These are phyloP conservation scores for Eragrostis tef DNA, from an alignment of 202 grass and related monocot genomes.

Conservation along the genomic window DNA sequence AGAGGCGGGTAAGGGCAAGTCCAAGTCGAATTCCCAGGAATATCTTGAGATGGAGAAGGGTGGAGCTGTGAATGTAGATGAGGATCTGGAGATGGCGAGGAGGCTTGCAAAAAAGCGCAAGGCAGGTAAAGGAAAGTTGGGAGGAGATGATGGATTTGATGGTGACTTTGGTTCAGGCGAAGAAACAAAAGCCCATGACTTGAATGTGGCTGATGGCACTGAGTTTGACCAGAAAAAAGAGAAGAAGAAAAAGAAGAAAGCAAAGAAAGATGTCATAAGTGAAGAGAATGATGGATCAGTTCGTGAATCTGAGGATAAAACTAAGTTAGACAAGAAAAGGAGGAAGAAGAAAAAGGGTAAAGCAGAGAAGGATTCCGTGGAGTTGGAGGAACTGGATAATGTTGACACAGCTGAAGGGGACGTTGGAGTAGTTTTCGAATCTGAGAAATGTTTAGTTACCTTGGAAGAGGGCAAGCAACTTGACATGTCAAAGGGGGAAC, in stretches of 20 bases:
- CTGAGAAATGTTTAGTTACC: slow-evolving; percentile 32
- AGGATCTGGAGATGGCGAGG: slow-evolving; percentile 68
- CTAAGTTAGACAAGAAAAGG: slow-evolving; percentile 20
- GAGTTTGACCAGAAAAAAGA: slow-evolving; percentile 8
- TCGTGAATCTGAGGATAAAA: no score
- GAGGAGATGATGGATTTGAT: slow-evolving; percentile 64
- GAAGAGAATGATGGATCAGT: no score
- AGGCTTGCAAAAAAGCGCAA: slow-evolving; percentile 80
- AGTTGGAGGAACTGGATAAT: slow-evolving; percentile 22
- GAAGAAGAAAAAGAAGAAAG: no score
- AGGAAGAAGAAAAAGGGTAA: slow-evolving; percentile 45
- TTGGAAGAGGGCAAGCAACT: slow-evolving; percentile 30
- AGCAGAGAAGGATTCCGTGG: slow-evolving; percentile 26
- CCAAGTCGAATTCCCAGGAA: slow-evolving; percentile 70
- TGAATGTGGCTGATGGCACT: slow-evolving; percentile 5
- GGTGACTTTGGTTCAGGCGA: slow-evolving; percentile 48
- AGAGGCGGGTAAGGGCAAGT: slow-evolving; percentile 37
- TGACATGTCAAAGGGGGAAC: not conserved
- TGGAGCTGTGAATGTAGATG: slow-evolving; percentile 49
- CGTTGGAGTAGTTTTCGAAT: slow-evolving; percentile 34
- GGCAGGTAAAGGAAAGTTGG: slow-evolving; percentile 68
- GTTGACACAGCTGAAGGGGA: slow-evolving; percentile 48
- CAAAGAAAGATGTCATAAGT: no score
- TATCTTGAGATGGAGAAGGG: slow-evolving; percentile 74
- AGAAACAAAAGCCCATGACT: slow-evolving; percentile 43